Percentiles rank a stretch among this genome's conserved stretches.
These are phyloP conservation scores for Suillus hirtellus DNA, from an alignment of 768 basidiomycete genomes.

Conservation along the genomic window DNA sequence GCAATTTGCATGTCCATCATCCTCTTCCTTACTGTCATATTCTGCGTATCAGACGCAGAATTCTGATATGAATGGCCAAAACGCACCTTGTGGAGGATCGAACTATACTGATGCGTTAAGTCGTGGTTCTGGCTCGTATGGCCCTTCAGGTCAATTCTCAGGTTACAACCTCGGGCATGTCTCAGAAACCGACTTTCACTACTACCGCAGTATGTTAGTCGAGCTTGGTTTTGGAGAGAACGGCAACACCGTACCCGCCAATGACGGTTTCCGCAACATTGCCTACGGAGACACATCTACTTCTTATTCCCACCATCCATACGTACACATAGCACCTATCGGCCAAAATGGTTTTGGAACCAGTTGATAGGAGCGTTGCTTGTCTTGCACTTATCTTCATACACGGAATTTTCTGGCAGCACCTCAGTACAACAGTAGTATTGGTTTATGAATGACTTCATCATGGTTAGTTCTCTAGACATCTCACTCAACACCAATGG, in stretches of 20 bases:
- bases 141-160: background rate
- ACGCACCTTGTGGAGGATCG: background rate
- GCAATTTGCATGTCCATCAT: conserved; percentile 18
- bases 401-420: background rate
- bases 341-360: conserved; percentile 27
- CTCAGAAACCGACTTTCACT: conserved; percentile 63
- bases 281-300: conserved; percentile 37
- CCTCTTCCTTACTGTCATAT: conserved; percentile 20
- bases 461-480: conserved; percentile 8
- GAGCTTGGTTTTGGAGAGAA: conserved; percentile 66
- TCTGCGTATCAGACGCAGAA: background rate
- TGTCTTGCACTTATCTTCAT: conserved; percentile 6
- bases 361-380: conserved; percentile 14
- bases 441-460: conserved; percentile 20
- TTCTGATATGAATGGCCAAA: conserved; percentile 1
- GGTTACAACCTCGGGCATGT: conserved; percentile 35
- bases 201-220: conserved; percentile 74
- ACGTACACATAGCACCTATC: conserved; percentile 27
- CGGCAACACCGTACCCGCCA: conserved; percentile 26
- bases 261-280: conserved; percentile 26
- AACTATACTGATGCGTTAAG: background rate
- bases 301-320: conserved; percentile 35
- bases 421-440: background rate
- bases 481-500: conserved; percentile 59
- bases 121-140: background rate